Evolutionary conservation across 805 yeast genomes (phyloP), one percentile per base, ranked within the genome.

Genomic region (Spencermartinsiella europaea): DNA sequence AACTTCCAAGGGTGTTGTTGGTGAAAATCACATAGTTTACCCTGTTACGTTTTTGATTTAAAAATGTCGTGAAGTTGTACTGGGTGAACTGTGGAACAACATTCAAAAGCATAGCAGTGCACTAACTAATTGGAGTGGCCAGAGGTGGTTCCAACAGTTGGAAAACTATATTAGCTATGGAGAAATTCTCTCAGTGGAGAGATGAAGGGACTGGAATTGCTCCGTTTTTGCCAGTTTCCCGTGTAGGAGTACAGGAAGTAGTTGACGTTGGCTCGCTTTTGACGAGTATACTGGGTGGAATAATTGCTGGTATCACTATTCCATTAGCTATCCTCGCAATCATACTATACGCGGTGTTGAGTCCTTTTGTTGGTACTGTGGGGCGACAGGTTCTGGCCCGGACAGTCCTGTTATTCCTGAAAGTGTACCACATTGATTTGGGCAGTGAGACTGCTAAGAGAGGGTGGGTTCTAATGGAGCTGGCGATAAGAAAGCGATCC

Each of bases 121-220:
- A n/a, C n/a, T n/a, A n/a, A n/a, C n/a, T n/a, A n/a, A n/a, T n/a
- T n/a, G n/a, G n/a, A n/a, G n/a, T n/a, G n/a, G n/a, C n/a, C n/a
- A n/a, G n/a, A n/a, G n/a, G n/a, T n/a, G n/a, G n/a, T n/a, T n/a
- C n/a, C n/a, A n/a, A n/a, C n/a, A n/a, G n/a, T n/a, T n/a, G n/a
- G n/a, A n/a, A n/a, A n/a, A n/a, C n/a, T n/a, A n/a, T n/a, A n/a
- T n/a, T n/a, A 14, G 49, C 15, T 8, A 84, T 89, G 96, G 95
- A 85, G 67, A 83, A 85, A 66, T 89, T 79, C 67, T 80, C 93
- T 21, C 75, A 76, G 50, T 88, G 85, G 82, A 75, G 96, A 64
- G 96, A 88, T 61, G 85, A 81, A 51, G 93, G 91, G 3, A 89
- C 96, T 1, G 96, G 96, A n/a, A 85, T 89, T 31, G 82, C 95